These are phyloP conservation scores for Aspergillus incahuasiensis DNA, from an alignment of 495 filamentous ascomycete genomes.

Conservation along the genomic window DNA sequence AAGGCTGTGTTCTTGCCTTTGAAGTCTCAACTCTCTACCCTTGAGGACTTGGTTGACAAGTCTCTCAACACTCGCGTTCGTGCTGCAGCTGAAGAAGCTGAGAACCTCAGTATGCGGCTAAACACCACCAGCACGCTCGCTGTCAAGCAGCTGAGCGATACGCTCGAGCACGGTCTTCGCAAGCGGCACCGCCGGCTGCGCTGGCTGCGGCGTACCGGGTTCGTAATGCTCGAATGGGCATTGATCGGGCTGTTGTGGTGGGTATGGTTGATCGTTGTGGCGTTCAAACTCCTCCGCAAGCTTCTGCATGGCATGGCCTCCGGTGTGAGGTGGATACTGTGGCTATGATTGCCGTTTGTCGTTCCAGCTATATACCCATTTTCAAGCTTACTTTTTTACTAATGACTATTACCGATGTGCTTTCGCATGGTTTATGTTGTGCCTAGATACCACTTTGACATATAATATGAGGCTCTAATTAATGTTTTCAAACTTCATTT, in stretches of 20 bases:
- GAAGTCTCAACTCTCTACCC: slow-evolving; percentile 38
- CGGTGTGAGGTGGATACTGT: slow-evolving; percentile 70
- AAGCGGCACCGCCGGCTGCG: slow-evolving; percentile 64
- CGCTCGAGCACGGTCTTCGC: slow-evolving; percentile 66
- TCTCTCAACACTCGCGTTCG: slow-evolving; percentile 61
- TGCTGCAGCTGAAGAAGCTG: slow-evolving; percentile 66
- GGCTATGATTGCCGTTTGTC: slow-evolving; percentile 43
- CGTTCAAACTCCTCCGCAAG: slow-evolving; percentile 57
- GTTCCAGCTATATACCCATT: background rate
- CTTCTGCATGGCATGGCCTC: slow-evolving; percentile 53
- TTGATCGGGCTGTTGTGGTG: slow-evolving; percentile 79
- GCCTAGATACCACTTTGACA: background rate
- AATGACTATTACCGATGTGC: background rate
- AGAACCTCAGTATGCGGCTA: slow-evolving; percentile 67
- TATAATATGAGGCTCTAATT: background rate
- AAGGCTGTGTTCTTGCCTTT: slow-evolving; percentile 41
- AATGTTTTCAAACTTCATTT: background rate
- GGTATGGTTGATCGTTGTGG: slow-evolving; percentile 75
- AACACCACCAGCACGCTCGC: slow-evolving; percentile 68
- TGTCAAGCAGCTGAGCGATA: slow-evolving; percentile 72
- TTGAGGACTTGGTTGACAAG: slow-evolving; percentile 49
- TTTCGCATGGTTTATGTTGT: background rate
- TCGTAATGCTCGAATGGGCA: slow-evolving; percentile 72
- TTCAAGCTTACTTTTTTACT: background rate
- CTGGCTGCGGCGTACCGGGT: slow-evolving; percentile 65